Percentiles rank a stretch among this genome's conserved stretches.
Conservation (phyloP, 2,329 filamentous ascomycete species). For the Keithomyces neogunnii region DNA sequence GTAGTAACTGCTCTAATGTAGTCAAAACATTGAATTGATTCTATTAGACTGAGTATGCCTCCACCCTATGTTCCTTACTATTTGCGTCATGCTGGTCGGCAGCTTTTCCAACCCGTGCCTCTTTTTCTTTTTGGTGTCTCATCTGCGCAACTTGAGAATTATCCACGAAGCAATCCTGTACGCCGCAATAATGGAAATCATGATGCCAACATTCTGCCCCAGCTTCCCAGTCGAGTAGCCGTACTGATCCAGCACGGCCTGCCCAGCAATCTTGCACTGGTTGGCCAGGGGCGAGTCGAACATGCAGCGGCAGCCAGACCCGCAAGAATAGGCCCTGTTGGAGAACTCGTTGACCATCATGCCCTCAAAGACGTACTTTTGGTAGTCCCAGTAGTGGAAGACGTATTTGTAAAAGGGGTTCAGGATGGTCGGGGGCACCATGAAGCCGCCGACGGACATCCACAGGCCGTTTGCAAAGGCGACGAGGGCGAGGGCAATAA, state of each 20-base stretch:
- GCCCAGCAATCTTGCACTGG: constrained; percentile 62
- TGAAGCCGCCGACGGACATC: constrained; percentile 81
- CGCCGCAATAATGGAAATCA: constrained; percentile 66
- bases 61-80: background rate
- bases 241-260: constrained; percentile 60
- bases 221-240: constrained; percentile 60
- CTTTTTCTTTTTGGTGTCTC: background rate
- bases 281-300: constrained; percentile 46
- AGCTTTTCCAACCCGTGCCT: too few relatives aligned
- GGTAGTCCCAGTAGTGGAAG: constrained; percentile 85
- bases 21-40: background rate
- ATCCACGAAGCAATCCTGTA: constrained; percentile 49
- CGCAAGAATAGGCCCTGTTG: constrained; percentile 46
- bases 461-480: constrained; percentile 84
- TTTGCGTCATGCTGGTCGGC: too few relatives aligned
- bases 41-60: background rate
- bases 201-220: constrained; percentile 70
- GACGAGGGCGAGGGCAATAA: constrained; percentile 67
- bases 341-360: constrained; percentile 91
- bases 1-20: background rate
- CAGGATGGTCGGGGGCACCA: constrained; percentile 62
- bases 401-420: constrained; percentile 83
- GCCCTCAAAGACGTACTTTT: constrained; percentile 77
- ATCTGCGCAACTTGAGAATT: constrained; percentile 35
- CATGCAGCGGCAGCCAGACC: constrained; percentile 55